Evolutionary conservation across 495 filamentous ascomycete species (phyloP), one percentile per base, ranked within the genome.

Genomic region (Aspergillus nidulans): DNA sequence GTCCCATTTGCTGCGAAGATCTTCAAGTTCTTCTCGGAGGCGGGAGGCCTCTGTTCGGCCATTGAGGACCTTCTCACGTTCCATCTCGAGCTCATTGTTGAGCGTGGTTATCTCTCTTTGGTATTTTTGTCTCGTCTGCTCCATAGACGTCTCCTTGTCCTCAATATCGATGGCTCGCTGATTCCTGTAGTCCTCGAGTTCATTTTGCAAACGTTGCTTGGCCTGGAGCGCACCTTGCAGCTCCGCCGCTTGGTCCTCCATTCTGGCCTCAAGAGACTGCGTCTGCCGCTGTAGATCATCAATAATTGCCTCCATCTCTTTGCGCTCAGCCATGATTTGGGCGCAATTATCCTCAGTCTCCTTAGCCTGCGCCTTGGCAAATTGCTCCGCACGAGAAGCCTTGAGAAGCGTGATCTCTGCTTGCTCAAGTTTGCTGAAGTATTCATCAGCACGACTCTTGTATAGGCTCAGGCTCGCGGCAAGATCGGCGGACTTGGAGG

Each of bases 121-220:
- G 67, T 98, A 98, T 72, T 98, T 98, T 75, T 91, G 91, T 56
- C 94, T 81, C 18, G 94, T 97, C 69, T 98, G 94, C 71, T 98
- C 95, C 84, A 96, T 90, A 38, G 88, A 92, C 7, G 87, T 85
- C 68, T 97, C 94, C 64, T 94, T 96, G 69, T 98, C 94, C 71
- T 97, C 94, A 23, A 97, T 86, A 63, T 98, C 94, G 60, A 95
- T 95, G 26, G 92, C 92, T 34, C 92, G 84, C 67, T 96, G 91
- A 66, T 85, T 94, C 52, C 95, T 84, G 72, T 97, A 98, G 66
- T 98, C 94, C 71, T 97, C 94, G 4, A 98, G 87, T 68, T 98
- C 94, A 65, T 98, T 92, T 70, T 98, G 94, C 6, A 98, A 82
- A 41, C 94, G 84, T 68, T 95, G 96, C 77, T 95, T 96, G 6